A percentile compares a stretch with the other conserved stretches of the same genome.
Conservation (phyloP, 768 basidiomycete species). For the Kondoa subrosea region DNA sequence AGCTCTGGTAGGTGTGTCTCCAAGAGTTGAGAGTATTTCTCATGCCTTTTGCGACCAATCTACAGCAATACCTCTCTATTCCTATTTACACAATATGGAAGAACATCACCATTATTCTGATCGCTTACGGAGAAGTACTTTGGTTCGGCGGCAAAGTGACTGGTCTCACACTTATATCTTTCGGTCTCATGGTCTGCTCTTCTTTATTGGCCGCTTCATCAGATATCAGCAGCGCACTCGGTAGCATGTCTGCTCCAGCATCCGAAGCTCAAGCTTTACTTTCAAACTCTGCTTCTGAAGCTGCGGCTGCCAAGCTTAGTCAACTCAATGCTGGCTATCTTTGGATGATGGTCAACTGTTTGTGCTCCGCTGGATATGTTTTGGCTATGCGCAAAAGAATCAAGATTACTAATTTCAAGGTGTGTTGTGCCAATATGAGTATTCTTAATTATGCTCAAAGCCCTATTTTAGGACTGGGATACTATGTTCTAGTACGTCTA, state of each 20-base stretch:
- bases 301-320: constrained; percentile 29
- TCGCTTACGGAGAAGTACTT: constrained; percentile 91
- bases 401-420: constrained; percentile 77
- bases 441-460: background rate
- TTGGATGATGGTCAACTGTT: constrained; percentile 91
- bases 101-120: constrained; percentile 96
- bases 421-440: background rate
- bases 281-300: constrained; percentile 31
- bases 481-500: background rate
- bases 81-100: constrained; percentile 99
- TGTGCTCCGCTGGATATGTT: constrained; percentile 78
- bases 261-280: constrained; percentile 29
- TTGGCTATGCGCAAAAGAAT: constrained; percentile 92
- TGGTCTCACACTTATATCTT: constrained; percentile 68
- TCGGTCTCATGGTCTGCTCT: constrained; percentile 87
- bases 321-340: constrained; percentile 62
- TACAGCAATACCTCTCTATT: constrained; percentile 86
- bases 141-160: constrained; percentile 91
- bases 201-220: constrained; percentile 94
- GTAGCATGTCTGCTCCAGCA: background rate
- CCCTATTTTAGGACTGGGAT: background rate
- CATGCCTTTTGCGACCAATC: background rate
- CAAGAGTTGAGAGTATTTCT: background rate
- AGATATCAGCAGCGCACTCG: constrained; percentile 43
- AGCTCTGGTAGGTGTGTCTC: constrained; percentile 53